Percentiles rank a stretch among this genome's conserved stretches.
phyloP scores from a whole-genome alignment of 306 rosid species.

The Prunus davidiana region DNA sequence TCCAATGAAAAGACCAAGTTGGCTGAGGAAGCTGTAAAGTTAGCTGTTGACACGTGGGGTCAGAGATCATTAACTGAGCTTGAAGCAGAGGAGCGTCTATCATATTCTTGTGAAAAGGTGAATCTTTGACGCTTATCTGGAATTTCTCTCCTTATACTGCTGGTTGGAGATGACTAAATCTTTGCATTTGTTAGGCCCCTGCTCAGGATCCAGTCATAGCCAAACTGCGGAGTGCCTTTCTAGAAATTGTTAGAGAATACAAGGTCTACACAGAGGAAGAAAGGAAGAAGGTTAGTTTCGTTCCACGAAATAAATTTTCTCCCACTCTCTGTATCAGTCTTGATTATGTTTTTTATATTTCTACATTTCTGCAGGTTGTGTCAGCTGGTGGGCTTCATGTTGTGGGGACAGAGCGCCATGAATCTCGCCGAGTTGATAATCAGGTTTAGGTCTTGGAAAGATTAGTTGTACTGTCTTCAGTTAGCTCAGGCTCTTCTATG shows the following conservation, averaged over 20 bases:
- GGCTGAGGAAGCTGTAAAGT: conserved; percentile 72
- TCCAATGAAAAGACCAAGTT: conserved; percentile 59
- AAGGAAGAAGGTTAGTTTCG: conserved; percentile 63
- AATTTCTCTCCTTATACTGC: not conserved
- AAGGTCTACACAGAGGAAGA: conserved; percentile 89
- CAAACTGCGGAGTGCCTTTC: conserved; percentile 68
- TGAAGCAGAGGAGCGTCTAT: conserved; percentile 96
- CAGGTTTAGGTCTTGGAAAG: conserved; percentile 56
- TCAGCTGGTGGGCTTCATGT: conserved; percentile 97
- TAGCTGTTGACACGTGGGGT: conserved; percentile 90
- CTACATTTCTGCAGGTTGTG: conserved; percentile 61
- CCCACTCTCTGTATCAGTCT: conserved; percentile 16
- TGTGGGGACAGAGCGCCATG: conserved; percentile 94
- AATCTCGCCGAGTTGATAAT: conserved; percentile 90
- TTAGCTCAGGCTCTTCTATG: conserved; percentile 8
- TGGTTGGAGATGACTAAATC: conserved; percentile 8
- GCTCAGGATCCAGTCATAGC: conserved; percentile 86
- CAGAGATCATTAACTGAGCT: conserved; percentile 83
- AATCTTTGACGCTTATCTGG: conserved; percentile 13
- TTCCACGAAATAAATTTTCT: conserved; percentile 14
- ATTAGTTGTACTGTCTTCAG: not conserved
- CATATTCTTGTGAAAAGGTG: conserved; percentile 94
- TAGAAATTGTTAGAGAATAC: conserved; percentile 75
- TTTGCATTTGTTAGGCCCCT: conserved; percentile 64
- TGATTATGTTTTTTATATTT: conserved; percentile 21